Percentiles rank a stretch among this genome's conserved stretches.
Evolutionary conservation across 352 stramenopile species (phyloP).

Genomic region (Phytopythium oedochilum): DNA sequence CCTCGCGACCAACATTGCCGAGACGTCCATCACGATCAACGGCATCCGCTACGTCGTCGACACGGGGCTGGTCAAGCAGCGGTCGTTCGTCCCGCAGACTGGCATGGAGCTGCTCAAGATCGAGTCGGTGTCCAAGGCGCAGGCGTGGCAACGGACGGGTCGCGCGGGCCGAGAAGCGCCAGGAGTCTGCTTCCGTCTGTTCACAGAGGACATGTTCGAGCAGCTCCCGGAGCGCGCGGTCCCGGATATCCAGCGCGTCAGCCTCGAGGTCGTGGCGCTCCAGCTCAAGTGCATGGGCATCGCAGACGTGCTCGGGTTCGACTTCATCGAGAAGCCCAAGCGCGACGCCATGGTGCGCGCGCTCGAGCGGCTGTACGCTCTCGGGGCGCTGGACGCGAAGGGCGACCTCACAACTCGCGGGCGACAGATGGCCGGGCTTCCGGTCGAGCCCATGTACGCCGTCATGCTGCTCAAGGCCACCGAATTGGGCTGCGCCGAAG

Average conservation of each 20-base stretch:
- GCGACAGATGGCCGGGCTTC: conserved; percentile 81
- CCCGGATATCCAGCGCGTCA: conserved; percentile 85
- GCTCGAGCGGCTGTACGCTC: conserved; percentile 79
- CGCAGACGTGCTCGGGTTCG: conserved; percentile 79
- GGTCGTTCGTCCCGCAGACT: conserved; percentile 81
- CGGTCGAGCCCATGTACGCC: conserved; percentile 86
- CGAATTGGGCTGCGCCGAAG: conserved; percentile 73
- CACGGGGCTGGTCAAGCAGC: conserved; percentile 86
- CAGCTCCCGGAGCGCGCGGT: conserved; percentile 69
- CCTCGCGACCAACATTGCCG: conserved; percentile 94
- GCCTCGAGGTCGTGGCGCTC: conserved; percentile 76
- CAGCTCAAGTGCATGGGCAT: conserved; percentile 87
- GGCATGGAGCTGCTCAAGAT: conserved; percentile 89
- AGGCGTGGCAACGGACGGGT: conserved; percentile 89
- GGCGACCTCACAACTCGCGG: conserved; percentile 67
- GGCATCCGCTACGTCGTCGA: conserved; percentile 90
- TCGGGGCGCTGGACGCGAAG: conserved; percentile 58
- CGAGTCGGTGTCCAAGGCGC: conserved; percentile 84
- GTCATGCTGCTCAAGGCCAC: conserved; percentile 85
- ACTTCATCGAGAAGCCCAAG: conserved; percentile 87
- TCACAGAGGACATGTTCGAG: conserved; percentile 84
- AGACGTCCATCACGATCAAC: conserved; percentile 99
- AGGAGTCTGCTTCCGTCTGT: conserved; percentile 80
- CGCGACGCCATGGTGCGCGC: conserved; percentile 70
- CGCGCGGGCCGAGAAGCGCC: conserved; percentile 82